Evolutionary conservation across 169 alveolate species (phyloP).

Genomic region (Plasmodium fragile): DNA sequence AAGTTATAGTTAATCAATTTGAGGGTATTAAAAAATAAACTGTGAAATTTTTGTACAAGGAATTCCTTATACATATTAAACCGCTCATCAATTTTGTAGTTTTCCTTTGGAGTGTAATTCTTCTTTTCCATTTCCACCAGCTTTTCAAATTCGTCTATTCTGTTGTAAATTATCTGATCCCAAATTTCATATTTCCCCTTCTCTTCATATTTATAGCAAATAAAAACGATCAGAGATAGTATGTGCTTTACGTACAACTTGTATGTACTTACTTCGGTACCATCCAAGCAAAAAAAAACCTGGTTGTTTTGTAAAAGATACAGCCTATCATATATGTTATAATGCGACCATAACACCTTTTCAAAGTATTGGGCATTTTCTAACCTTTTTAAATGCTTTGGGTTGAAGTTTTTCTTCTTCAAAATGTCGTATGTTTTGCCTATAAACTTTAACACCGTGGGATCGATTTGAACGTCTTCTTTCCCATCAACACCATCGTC

Average conservation of each 20-base stretch:
- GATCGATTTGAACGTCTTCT: conserved; percentile 11
- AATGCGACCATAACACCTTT: conserved; percentile 55
- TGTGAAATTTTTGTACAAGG: conserved; percentile 56
- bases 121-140: conserved; percentile 44
- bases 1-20: conserved; percentile 66
- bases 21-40: conserved; percentile 50
- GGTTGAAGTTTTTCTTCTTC: conserved; percentile 43
- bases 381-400: conserved; percentile 45
- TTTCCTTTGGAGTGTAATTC: background rate
- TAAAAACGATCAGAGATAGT: conserved; percentile 51
- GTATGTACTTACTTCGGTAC: background rate
- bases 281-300: conserved; percentile 32
- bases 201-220: conserved; percentile 76
- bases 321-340: conserved; percentile 45
- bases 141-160: conserved; percentile 72
- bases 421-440: conserved; percentile 69
- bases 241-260: conserved; percentile 47
- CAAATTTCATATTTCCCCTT: conserved; percentile 73
- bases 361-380: conserved; percentile 75
- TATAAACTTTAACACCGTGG: conserved; percentile 8
- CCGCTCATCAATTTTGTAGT: conserved; percentile 24
- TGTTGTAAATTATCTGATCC: conserved; percentile 68
- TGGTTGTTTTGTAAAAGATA: conserved; percentile 24
- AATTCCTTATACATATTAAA: conserved; percentile 56
- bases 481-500: background rate